Evolutionary conservation across 2,329 filamentous ascomycete genomes (phyloP), one percentile per base, ranked within the genome.

Genomic region (Hymenoscyphus linearis): DNA sequence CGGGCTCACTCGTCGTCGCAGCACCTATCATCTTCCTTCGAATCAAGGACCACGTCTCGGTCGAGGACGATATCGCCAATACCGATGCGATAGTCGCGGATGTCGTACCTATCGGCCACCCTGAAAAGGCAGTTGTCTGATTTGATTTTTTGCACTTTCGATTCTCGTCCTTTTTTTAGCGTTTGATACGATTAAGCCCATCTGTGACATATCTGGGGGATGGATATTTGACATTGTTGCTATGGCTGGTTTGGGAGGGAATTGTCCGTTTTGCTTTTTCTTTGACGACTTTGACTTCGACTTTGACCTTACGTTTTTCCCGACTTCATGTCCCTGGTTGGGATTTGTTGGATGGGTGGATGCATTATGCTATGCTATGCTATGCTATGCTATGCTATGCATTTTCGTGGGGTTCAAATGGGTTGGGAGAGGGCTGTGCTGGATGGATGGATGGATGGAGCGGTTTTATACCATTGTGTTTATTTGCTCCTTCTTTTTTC

Each of bases 11-110:
- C 52, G 16, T 96, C 34, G 76, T 93, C 63, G 93, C 91, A 4
- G 80, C 87, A 0, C 93, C 93, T 0, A 83, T 96, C 62, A 88
- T 97, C 72, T 84, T 89, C 69, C 77, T 85, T 69, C 89, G 88
- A 77, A 88, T 97, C 74, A 83, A 89, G 73, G 91, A 96, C 68
- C 89, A 87, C n/a, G 85, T 91, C n/a, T 74, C 83, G 1, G 70
- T 96, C 4, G 90, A 93, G 74, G 87, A 93, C 59, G 93, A 97
- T 74, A 78, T 96, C 57, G 85, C 86, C 72, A 93, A 91, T 74
- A 91, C 89, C 22, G 92, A 96, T 70, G 90, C 95, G 81, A 95
- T 88, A 0, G 71, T 88, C 16, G 84, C 82, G 27, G 90, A 96
- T 67, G 87, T 96, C 7, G 36, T 76, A 12, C 73, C 74, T 1